phyloP scores from a whole-genome alignment of 208 protist species.

The Leishmania martiniquensis region DNA sequence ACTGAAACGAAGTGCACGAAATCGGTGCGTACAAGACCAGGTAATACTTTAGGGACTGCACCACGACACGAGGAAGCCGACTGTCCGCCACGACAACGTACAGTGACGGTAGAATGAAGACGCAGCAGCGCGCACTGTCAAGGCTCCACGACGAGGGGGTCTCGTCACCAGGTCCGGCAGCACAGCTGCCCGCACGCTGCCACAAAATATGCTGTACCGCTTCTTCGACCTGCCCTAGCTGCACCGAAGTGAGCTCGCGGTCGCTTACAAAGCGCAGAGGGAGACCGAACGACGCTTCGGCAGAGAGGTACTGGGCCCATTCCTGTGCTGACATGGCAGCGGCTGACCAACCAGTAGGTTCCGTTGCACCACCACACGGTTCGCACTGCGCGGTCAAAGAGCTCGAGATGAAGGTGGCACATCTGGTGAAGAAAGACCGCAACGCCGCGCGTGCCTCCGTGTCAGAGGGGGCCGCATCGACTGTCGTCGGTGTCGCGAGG shows the following conservation, averaged over 20 bases:
- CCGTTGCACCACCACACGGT: background rate
- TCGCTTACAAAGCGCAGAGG: conserved; percentile 22
- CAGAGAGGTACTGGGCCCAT: conserved; percentile 25
- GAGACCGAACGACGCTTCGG: conserved; percentile 19
- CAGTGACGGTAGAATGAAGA: conserved; percentile 20
- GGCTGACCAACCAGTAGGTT: background rate
- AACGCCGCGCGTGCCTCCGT: conserved; percentile 7
- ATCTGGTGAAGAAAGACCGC: conserved; percentile 23
- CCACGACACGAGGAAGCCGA: conserved; percentile 5
- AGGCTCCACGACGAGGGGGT: background rate
- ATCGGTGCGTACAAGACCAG: conserved; percentile 31
- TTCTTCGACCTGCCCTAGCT: conserved; percentile 22
- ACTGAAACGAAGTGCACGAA: conserved; percentile 20
- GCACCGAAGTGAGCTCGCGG: conserved; percentile 1
- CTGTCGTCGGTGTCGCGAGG: background rate
- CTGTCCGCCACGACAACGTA: conserved; percentile 19
- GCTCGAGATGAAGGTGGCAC: conserved; percentile 18
- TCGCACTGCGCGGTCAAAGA: conserved; percentile 13
- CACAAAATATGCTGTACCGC: conserved; percentile 20
- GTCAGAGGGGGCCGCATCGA: background rate
- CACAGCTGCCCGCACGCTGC: background rate
- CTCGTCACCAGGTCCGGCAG: background rate
- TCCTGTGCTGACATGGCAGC: conserved; percentile 12
- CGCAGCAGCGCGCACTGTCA: conserved; percentile 4
- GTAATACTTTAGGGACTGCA: conserved; percentile 25